Base-by-base conservation (phyloP, 1,139 yeast genomes). In the Hyphopichia khmerensis region DNA sequence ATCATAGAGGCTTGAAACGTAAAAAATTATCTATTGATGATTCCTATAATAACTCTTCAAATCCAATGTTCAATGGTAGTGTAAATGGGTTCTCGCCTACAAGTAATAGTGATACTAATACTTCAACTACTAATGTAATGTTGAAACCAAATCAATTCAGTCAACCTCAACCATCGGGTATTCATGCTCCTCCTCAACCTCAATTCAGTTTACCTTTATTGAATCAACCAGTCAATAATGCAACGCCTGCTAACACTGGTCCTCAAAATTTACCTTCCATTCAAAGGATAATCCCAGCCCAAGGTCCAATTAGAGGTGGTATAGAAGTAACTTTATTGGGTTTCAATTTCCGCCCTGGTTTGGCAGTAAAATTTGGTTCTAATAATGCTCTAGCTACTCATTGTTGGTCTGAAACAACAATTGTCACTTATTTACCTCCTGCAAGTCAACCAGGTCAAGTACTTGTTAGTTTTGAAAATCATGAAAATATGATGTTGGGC, bases 291-390 rank as follows among this genome's bases (percentile, higher is more conserved):
- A 90, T 93, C 44, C 99, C 99, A 1, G 85, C 95, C 0, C 95
- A 87, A 62, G 99, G 99, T 2, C 95, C 97, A 8, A 77, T 89
- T 16, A 79, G 96, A 52, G 99, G 99, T 48, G 99, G 99, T 36
- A 86, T 90, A 35, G 99, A 93, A 59, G 88, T 93, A 7, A 93
- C 98, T 0, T 68, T 93, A 38, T 70, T 93, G 36, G 99, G 99
- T 3, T 77, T 82, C 43, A 88, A 90, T 48, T 91, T 93, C 71
- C 81, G 83, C 44, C 87, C 87, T 13, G 96, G 95, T 1, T 72
- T 90, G 48, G 70, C 75, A 31, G 96, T 91, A 17, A 84, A 86
- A 60, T 93, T 93, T 65, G 99, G 99, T 37, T 80, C 87, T 6
- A 84, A 82, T 57, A 74, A 77, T 48, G 95, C 97, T 0, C 69